These are phyloP conservation scores for Apiospora aurea DNA, from an alignment of 2,329 filamentous ascomycete genomes.

Conservation along the genomic window DNA sequence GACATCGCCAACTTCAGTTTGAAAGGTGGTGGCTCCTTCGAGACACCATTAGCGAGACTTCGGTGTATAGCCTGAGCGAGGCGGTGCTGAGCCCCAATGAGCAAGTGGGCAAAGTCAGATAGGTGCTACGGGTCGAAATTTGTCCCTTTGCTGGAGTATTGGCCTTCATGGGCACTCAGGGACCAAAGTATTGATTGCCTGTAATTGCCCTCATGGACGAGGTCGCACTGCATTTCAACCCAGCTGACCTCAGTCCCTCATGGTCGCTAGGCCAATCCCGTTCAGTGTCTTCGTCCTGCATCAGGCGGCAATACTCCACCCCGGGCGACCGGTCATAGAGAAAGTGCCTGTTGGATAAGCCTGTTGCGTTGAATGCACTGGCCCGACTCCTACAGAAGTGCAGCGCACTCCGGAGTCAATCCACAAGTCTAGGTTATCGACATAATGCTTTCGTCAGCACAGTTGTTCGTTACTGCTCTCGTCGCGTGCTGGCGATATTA, in stretches of 20 bases:
- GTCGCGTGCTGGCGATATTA: background rate
- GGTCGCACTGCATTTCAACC: background rate
- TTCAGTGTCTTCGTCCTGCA: background rate
- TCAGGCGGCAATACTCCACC: background rate
- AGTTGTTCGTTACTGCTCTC: background rate
- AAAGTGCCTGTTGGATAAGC: background rate
- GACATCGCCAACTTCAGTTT: background rate
- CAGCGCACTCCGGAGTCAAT: background rate
- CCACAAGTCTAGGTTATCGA: too few species aligned
- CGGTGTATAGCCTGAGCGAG: background rate
- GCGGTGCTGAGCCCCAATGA: background rate
- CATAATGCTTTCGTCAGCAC: background rate
- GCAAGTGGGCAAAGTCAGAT: slow-evolving; percentile 2
- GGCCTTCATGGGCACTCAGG: background rate
- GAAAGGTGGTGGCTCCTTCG: background rate
- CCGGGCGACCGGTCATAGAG: background rate
- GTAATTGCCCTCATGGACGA: background rate
- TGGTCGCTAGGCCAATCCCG: background rate
- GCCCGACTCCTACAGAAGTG: background rate
- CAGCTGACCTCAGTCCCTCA: slow-evolving; percentile 1
- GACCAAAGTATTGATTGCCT: background rate
- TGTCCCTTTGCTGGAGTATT: background rate
- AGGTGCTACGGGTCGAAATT: background rate
- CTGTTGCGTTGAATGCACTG: background rate
- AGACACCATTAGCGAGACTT: background rate